phyloP scores from a whole-genome alignment of 495 filamentous ascomycete genomes.

The Bathelium albidoporum region DNA sequence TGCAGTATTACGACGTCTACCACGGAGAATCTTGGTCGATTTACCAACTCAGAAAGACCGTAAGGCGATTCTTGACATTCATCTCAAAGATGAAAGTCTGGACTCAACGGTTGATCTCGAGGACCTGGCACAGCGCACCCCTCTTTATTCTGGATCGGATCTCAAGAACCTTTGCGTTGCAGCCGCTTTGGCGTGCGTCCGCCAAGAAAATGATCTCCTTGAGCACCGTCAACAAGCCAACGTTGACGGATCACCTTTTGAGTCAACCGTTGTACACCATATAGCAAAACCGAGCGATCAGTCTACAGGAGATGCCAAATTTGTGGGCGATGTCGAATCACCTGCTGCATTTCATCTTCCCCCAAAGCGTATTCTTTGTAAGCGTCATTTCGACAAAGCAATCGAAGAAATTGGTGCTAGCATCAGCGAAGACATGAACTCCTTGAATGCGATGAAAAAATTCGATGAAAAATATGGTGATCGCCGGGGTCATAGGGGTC shows the following conservation, averaged over 20 bases:
- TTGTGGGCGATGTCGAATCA: conserved; percentile 27
- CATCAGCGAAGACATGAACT: conserved; percentile 90
- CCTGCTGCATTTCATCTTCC: conserved; percentile 45
- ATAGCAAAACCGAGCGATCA: not conserved
- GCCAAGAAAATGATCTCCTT: conserved; percentile 58
- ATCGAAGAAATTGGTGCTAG: conserved; percentile 85
- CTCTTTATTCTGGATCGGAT: conserved; percentile 93
- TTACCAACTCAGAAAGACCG: conserved; percentile 71
- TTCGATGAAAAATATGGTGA: conserved; percentile 97
- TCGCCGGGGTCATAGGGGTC: conserved; percentile 43
- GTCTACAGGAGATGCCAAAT: conserved; percentile 3
- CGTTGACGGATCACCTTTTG: conserved; percentile 23
- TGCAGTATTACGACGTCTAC: conserved; percentile 76
- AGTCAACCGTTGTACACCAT: not conserved
- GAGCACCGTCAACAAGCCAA: not conserved
- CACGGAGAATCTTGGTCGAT: conserved; percentile 76
- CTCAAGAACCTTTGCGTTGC: conserved; percentile 89
- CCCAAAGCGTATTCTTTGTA: conserved; percentile 53
- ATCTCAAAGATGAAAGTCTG: conserved; percentile 67
- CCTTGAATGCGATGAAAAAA: conserved; percentile 73
- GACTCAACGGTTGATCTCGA: conserved; percentile 58
- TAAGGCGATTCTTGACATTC: conserved; percentile 69
- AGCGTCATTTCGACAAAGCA: conserved; percentile 70
- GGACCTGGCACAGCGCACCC: conserved; percentile 62
- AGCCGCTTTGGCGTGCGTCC: conserved; percentile 78